These are phyloP conservation scores for Anaeramoeba flamelloides DNA, from an alignment of 78 protist species.

Conservation along the genomic window DNA sequence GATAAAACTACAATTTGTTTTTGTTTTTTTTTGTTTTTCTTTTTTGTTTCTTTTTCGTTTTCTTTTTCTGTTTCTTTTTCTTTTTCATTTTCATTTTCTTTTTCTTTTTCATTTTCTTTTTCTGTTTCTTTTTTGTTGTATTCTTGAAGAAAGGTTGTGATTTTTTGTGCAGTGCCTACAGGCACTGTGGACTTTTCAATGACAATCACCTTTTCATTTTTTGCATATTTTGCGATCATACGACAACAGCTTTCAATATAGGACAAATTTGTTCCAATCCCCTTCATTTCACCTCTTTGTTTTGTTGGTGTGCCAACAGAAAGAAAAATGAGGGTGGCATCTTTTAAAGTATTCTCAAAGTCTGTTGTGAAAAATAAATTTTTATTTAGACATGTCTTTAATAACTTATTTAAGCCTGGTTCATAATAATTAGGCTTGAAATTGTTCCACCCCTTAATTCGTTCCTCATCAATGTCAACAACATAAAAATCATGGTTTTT, in stretches of 20 bases:
- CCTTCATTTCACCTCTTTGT: slow-evolving; percentile 38
- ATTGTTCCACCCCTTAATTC: background rate
- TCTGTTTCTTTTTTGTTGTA: too few species aligned
- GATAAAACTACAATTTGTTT: slow-evolving; percentile 60
- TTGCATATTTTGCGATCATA: slow-evolving; percentile 20
- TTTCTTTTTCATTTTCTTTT: too few species aligned
- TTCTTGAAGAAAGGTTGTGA: slow-evolving; percentile 6
- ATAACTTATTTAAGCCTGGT: background rate
- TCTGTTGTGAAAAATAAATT: background rate
- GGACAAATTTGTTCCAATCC: slow-evolving; percentile 16
- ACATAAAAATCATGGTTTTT: background rate
- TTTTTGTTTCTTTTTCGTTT: too few species aligned
- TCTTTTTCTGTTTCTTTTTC: too few species aligned
- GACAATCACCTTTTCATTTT: background rate
- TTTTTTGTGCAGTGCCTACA: slow-evolving; percentile 24
- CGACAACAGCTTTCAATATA: slow-evolving; percentile 41
- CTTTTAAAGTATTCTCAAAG: background rate
- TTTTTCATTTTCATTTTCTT: too few species aligned
- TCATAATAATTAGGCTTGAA: background rate
- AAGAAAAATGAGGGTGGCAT: slow-evolving; percentile 61
- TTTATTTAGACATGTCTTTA: background rate
- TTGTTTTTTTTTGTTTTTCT: too few species aligned
- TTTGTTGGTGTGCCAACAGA: slow-evolving; percentile 83
- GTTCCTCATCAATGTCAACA: background rate
- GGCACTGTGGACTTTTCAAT: slow-evolving; percentile 44